phyloP scores from a whole-genome alignment of 2,329 filamentous ascomycete species.

The Penicillium sp. region DNA sequence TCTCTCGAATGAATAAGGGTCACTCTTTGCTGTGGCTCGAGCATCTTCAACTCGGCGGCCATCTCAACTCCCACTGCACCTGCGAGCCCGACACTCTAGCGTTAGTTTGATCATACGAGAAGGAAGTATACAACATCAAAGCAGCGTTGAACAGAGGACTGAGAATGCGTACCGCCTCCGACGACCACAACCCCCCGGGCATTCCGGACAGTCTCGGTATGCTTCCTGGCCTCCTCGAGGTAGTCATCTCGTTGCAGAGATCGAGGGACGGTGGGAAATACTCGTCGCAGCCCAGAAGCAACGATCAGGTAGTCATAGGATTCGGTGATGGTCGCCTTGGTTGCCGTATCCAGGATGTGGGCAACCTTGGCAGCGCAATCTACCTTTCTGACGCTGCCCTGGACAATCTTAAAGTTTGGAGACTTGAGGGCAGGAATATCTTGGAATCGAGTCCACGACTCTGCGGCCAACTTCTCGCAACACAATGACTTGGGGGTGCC shows the following conservation, averaged over 20 bases:
- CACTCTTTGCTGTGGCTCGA: conserved; percentile 66
- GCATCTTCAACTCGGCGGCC: conserved; percentile 72
- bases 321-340: conserved; percentile 42
- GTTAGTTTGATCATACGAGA: neutral
- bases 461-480: conserved; percentile 62
- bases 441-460: conserved; percentile 69
- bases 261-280: conserved; percentile 73
- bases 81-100: conserved; percentile 23
- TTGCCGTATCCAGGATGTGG: conserved; percentile 53
- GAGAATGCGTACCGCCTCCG: conserved; percentile 58
- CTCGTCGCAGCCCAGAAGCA: conserved; percentile 68
- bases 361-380: conserved; percentile 63
- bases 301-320: conserved; percentile 75
- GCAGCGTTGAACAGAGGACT: neutral
- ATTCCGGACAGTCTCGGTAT: conserved; percentile 43
- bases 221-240: conserved; percentile 25
- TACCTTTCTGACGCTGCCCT: conserved; percentile 64
- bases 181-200: conserved; percentile 64
- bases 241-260: conserved; percentile 44
- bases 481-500: conserved; percentile 73
- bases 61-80: conserved; percentile 81
- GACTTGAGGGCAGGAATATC: conserved; percentile 68
- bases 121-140: neutral
- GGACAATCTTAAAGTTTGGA: conserved; percentile 63
- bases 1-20: conserved; percentile 73